Conservation (phyloP, 805 yeast genomes). For the Sugiyamaella marilandica region DNA sequence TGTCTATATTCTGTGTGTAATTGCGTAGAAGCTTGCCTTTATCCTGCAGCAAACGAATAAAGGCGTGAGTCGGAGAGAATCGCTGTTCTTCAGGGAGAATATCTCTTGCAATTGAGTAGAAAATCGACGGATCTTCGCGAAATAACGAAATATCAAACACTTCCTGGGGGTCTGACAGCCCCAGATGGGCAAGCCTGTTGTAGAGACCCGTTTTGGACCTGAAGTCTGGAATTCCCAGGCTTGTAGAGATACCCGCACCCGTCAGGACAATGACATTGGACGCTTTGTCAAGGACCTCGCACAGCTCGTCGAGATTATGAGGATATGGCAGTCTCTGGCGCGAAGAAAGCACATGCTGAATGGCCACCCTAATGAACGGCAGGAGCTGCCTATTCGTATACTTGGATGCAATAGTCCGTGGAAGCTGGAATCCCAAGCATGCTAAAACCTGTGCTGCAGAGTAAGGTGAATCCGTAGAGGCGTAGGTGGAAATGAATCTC, state of each 20-base stretch:
- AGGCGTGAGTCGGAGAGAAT: constrained; percentile 76
- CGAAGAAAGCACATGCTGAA: constrained; percentile 28
- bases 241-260: constrained; percentile 92
- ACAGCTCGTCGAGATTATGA: constrained; percentile 53
- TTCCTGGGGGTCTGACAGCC: constrained; percentile 83
- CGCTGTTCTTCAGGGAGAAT: constrained; percentile 59
- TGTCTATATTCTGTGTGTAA: constrained; percentile 89
- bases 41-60: constrained; percentile 67
- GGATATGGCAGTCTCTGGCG: constrained; percentile 23
- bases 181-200: constrained; percentile 59
- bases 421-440: constrained; percentile 57
- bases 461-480: constrained; percentile 29
- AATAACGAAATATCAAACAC: constrained; percentile 76
- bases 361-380: constrained; percentile 13
- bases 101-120: constrained; percentile 82
- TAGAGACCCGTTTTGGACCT: constrained; percentile 86
- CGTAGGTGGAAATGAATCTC: constrained; percentile 52
- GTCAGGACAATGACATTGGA: constrained; percentile 67
- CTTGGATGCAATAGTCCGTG: constrained; percentile 26
- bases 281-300: constrained; percentile 50
- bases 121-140: constrained; percentile 68
- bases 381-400: constrained; percentile 18
- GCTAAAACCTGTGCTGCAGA: constrained; percentile 55
- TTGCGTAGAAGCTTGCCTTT: constrained; percentile 73
- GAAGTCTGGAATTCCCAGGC: constrained; percentile 88